Evolutionary conservation across 2,329 filamentous ascomycete species (phyloP), one percentile per base, ranked within the genome.

Genomic region (Colletotrichum sp.): DNA sequence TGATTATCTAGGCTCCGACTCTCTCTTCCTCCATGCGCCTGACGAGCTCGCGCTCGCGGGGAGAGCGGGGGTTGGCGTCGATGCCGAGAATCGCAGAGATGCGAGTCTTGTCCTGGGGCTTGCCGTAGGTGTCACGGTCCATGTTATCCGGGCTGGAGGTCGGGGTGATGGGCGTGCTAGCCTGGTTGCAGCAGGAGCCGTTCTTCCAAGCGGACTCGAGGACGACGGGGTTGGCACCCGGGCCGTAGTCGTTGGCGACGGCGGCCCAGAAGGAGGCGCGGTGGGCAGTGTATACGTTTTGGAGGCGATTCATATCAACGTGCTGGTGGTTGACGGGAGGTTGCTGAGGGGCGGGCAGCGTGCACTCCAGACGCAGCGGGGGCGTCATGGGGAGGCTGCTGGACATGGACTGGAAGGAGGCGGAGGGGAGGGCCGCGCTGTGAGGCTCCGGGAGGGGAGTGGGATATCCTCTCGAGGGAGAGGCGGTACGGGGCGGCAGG

Each of bases 151-250:
- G 87, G 80, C 90, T 89, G 34, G 88, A 87, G 57, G 88, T 84
- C 8, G 89, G 89, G 10, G 90, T 91, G 79, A 92, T 87, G 64
- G 90, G 90, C 30, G 87, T 88, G 62, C 81, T 82, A 63, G 81
- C 83, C 75, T 75, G 83, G 78, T 81, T 82, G 85, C 85, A 85
- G 79, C 86, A 85, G 32, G 83, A 81, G 52, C 86, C 88, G 12
- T 86, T 86, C 82, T 88, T 89, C 92, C 94, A 95, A n/a, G 93
- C 92, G 82, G 93, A 92, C 85, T 95, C 94, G 24, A 95, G 88
- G 39, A 92, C 87, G 16, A 89, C 87, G 2, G 94, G 91, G 65
- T 91, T 92, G 3, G 89, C 88, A 39, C 92, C 90, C 16, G 87
- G 84, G 69, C 94, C 94, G 81, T 96, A 96, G 80, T 95, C 94